Base-by-base conservation (phyloP, 495 filamentous ascomycete genomes). In the Podospora tetraspora region DNA sequence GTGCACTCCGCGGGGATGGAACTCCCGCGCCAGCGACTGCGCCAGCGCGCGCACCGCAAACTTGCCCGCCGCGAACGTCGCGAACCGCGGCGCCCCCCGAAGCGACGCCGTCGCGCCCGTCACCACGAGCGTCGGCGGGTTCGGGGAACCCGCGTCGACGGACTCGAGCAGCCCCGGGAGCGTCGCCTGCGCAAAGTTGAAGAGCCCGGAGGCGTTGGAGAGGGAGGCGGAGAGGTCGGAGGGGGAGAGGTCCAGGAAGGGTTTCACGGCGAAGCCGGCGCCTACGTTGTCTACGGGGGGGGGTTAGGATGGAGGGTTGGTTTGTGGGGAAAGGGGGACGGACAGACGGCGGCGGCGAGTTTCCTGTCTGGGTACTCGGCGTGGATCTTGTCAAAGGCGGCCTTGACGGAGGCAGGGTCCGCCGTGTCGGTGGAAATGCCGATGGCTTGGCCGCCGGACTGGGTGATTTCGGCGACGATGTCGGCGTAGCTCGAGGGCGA, bases 1-100 rank as follows among this genome's bases (percentile, higher is more conserved):
- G 78, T 98, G 94, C 10, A 98, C 86, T 3, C 94, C 94, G 75
- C 93, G 84, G 0, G 94, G 94, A 0, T 91, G 92, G 75, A 96
- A 98, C 77, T 98, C 94, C 66, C 89, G 84, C 0, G 93, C 93
- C 30, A 98, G 83, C 34, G 84, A 87, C 80, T 96, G 93, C 2
- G 85, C 83, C 63, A 96, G 78, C 1, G 91, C 94, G 29, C 94
- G 85, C 56, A 90, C 78, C 3, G 92, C 93, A 75, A 91, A 96
- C 77, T 96, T 97, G 59, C 88, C 88, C 9, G 88, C 84, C 0
- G 92, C 93, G 74, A 97, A 94, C 22, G 84, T 76, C 3, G 88
- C 80, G 79, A 92, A 92, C 6, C 81, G 81, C 0, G 92, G 87
- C 4, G 88, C 91, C 10, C 91, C 89, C 68, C 89, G 89, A 3